Evolutionary conservation across 2,329 filamentous ascomycete genomes (phyloP).

Genomic region (Septoria linicola): DNA sequence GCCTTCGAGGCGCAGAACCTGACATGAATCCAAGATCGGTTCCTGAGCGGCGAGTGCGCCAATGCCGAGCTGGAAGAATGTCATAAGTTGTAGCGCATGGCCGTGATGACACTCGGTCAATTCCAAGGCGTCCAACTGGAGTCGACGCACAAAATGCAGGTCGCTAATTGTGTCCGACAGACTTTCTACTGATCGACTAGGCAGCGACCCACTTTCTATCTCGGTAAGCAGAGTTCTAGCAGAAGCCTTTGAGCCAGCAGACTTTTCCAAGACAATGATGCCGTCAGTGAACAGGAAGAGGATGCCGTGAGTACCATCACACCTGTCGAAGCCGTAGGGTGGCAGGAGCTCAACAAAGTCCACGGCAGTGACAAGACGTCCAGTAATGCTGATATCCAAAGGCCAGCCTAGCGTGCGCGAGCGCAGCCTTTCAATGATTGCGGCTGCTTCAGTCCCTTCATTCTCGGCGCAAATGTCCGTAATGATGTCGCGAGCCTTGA

Average conservation of each 20-base stretch:
- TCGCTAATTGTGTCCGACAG: constrained; percentile 59
- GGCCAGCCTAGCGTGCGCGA: constrained; percentile 35
- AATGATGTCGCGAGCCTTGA: constrained; percentile 89
- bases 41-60: constrained; percentile 25
- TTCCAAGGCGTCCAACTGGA: constrained; percentile 32
- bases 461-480: constrained; percentile 96
- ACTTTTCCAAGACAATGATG: constrained; percentile 73
- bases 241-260: constrained; percentile 45
- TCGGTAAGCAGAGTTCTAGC: constrained; percentile 80
- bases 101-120: constrained; percentile 32
- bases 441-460: constrained; percentile 67
- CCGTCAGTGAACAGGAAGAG: constrained; percentile 83
- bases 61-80: constrained; percentile 29
- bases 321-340: constrained; percentile 58
- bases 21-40: constrained; percentile 29
- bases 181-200: constrained; percentile 51
- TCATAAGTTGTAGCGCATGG: constrained; percentile 31
- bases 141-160: constrained; percentile 60
- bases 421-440: constrained; percentile 66
- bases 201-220: constrained; percentile 68
- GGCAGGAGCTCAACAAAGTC: constrained; percentile 76
- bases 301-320: constrained; percentile 53
- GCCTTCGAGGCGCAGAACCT: constrained; percentile 66
- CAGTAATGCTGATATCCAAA: constrained; percentile 57
- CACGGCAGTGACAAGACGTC: constrained; percentile 75